phyloP scores from a whole-genome alignment of 2,329 filamentous ascomycete species.

The Calonectria hongkongensis region DNA sequence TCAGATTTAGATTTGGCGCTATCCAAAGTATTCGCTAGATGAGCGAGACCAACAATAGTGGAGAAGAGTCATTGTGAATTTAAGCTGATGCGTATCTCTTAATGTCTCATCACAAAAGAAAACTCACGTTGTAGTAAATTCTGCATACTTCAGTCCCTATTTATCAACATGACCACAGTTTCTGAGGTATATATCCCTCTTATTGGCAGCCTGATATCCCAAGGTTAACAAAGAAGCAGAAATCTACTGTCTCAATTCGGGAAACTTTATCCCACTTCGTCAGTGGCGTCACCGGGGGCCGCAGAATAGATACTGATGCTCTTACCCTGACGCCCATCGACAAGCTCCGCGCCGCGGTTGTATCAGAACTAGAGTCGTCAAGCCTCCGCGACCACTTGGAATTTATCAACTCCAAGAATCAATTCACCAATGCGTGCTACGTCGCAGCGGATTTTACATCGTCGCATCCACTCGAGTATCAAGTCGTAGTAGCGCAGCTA shows the following conservation, averaged over 20 bases:
- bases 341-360: neutral
- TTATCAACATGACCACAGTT: too few species aligned
- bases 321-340: slow-evolving; percentile 1
- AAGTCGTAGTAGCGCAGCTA: neutral
- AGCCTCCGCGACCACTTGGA: slow-evolving; percentile 35
- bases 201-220: too few species aligned
- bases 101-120: too few species aligned
- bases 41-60: too few species aligned
- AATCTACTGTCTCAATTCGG: neutral
- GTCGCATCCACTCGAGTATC: neutral
- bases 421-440: slow-evolving; percentile 38
- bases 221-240: neutral
- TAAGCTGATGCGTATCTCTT: too few species aligned
- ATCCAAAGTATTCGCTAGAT: too few species aligned
- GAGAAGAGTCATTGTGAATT: too few species aligned
- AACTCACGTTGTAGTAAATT: too few species aligned
- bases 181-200: too few species aligned
- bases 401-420: slow-evolving; percentile 36
- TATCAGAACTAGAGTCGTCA: neutral
- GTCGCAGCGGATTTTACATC: slow-evolving; percentile 36
- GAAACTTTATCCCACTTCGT: slow-evolving; percentile 4
- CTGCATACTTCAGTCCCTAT: too few species aligned
- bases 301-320: slow-evolving; percentile 1
- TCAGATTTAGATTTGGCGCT: too few species aligned
- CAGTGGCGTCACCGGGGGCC: neutral